Evolutionary conservation across 805 yeast genomes (phyloP), one percentile per base, ranked within the genome.

Genomic region (Yarrowia porcina): DNA sequence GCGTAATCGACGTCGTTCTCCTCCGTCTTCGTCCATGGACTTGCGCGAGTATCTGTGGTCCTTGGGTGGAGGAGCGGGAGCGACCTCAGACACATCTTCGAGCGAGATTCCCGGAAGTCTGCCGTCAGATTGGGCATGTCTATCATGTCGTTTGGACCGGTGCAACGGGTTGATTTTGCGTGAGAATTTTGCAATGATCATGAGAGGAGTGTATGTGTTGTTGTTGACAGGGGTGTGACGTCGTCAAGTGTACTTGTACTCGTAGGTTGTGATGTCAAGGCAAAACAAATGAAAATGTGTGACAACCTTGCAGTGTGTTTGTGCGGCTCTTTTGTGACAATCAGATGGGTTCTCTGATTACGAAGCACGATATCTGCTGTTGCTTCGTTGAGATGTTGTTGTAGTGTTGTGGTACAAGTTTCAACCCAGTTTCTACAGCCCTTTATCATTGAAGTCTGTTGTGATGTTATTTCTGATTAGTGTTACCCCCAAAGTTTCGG

Each of bases 101-200:
- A 52, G 59, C 4, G 59, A 52, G 33, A 52, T 52, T 2, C 44
- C 59, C 2, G 59, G 59, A 3, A 52, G 59, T 12, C 33, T 30
- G 6, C 59, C 59, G 11, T 39, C 59, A 7, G 45, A 39, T 25
- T 15, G 38, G 9, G 20, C 13, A 35, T 56, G 13, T 17, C 39
- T 35, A 10, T 57, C 44, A 35, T 52, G 59, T 10, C 56, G 32
- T 17, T 36, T 52, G 1, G 44, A 52, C 9, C 57, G 28, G 12
- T 36, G 59, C 12, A 36, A 42, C 21, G 42, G 59, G 44, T 32
- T 25, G 59, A 52, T 52, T 27, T 52, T 52, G 20, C 59, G 44
- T 2, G 59, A 52, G 59, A 52, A 52, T 11, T 52, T 52, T 21
- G 59, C 59, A 7, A 52, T 52, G 33, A 52, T 52, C 59, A 52